phyloP scores from a whole-genome alignment of 2,329 filamentous ascomycete species.

The Lasiodiplodia theobromae region DNA sequence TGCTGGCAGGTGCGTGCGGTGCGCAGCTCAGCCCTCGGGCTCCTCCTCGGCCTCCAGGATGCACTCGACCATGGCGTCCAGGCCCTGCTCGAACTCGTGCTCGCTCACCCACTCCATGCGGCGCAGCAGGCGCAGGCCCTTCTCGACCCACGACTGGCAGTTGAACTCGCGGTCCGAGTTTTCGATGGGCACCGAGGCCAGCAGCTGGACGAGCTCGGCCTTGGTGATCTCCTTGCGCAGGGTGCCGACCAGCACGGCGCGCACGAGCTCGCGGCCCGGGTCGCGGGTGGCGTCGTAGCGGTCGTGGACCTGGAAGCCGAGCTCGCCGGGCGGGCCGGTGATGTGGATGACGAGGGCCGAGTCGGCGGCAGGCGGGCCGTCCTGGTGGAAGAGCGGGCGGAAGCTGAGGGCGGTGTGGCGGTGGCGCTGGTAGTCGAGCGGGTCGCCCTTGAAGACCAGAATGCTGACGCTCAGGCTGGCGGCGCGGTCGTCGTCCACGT shows the following conservation, averaged over 20 bases:
- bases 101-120: slow-evolving; percentile 14
- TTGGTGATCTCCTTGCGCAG: slow-evolving; percentile 23
- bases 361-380: not conserved
- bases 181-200: slow-evolving; percentile 12
- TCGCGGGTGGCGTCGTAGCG: slow-evolving; percentile 22
- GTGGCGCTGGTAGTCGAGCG: slow-evolving; percentile 24
- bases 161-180: slow-evolving; percentile 26
- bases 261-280: not conserved
- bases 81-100: slow-evolving; percentile 22
- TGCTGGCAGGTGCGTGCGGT: no score
- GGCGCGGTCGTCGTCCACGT: slow-evolving; percentile 13
- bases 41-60: slow-evolving; percentile 27
- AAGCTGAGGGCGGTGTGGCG: slow-evolving; percentile 27
- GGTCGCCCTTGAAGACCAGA: slow-evolving; percentile 27
- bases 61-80: slow-evolving; percentile 23
- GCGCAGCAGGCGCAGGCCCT: slow-evolving; percentile 15
- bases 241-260: slow-evolving; percentile 20
- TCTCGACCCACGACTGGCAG: slow-evolving; percentile 27
- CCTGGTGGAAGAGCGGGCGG: slow-evolving; percentile 12
- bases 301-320: slow-evolving; percentile 19
- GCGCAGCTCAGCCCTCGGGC: slow-evolving; percentile 8
- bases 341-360: slow-evolving; percentile 18
- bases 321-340: slow-evolving; percentile 13
- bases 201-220: slow-evolving; percentile 14
- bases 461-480: slow-evolving; percentile 11